Percentiles rank a stretch among this genome's conserved stretches.
Evolutionary conservation across 2,329 filamentous ascomycete genomes (phyloP).

Genomic region (Pseudocercospora ulei): DNA sequence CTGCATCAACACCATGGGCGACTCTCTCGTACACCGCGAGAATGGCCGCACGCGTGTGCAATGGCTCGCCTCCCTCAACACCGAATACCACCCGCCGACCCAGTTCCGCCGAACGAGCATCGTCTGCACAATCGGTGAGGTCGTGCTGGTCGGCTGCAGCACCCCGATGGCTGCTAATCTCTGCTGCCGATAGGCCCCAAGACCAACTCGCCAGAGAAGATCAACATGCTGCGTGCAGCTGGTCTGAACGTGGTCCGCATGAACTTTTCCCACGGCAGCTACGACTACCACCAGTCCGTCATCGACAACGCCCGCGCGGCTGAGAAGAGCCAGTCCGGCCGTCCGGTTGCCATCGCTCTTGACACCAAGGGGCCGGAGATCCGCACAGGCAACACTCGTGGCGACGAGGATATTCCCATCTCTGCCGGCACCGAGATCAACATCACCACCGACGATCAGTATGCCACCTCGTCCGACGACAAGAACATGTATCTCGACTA

Average conservation of each 20-base stretch:
- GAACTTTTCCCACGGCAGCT: constrained; percentile 95
- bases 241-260: constrained; percentile 98
- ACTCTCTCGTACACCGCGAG: constrained; percentile 74
- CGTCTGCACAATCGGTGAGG: constrained; percentile 85
- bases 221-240: constrained; percentile 77
- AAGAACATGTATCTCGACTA: constrained; percentile 99
- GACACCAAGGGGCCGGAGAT: constrained; percentile 80
- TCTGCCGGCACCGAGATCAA: constrained; percentile 74
- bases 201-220: constrained; percentile 95
- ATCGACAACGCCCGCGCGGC: constrained; percentile 91
- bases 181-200: constrained; percentile 56
- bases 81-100: constrained; percentile 72
- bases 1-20: constrained; percentile 46
- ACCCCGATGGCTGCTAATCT: constrained; percentile 1
- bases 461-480: constrained; percentile 71
- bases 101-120: constrained; percentile 96
- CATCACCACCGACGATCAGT: constrained; percentile 93
- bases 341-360: constrained; percentile 90
- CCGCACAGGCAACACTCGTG: constrained; percentile 64
- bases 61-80: constrained; percentile 72
- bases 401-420: constrained; percentile 69
- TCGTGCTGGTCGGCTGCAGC: neutral
- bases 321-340: constrained; percentile 64
- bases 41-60: constrained; percentile 61
- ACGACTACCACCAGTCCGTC: constrained; percentile 96